A percentile compares a stretch with the other conserved stretches of the same genome.
phyloP scores from a whole-genome alignment of 2,329 filamentous ascomycete genomes.

The Bretziella fagacearum region DNA sequence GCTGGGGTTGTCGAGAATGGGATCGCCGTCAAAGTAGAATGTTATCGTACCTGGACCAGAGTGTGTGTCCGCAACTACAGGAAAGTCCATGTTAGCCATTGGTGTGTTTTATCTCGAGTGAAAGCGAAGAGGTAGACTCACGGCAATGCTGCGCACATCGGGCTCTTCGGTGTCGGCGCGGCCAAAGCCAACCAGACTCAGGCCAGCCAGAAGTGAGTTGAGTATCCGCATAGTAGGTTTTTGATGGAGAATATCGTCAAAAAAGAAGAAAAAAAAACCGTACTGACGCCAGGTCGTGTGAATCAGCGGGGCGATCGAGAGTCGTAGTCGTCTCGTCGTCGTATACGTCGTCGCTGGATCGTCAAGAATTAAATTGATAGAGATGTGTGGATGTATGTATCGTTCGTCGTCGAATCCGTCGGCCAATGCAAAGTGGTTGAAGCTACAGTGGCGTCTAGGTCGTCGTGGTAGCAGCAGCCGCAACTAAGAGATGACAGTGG shows the following conservation, averaged over 20 bases:
- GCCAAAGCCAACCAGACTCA: constrained; percentile 10
- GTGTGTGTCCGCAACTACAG: constrained; percentile 71
- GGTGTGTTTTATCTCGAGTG: neutral
- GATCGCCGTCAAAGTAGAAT: neutral
- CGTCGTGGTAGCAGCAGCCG: constrained; percentile 4
- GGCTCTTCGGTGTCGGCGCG: constrained; percentile 10
- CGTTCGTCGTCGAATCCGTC: neutral
- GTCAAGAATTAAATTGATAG: neutral
- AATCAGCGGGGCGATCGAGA: neutral
- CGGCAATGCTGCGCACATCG: constrained; percentile 16
- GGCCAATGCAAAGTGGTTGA: neutral
- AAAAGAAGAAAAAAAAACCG: neutral
- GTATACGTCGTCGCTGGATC: neutral
- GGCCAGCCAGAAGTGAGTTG: constrained; percentile 14
- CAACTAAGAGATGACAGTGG: neutral
- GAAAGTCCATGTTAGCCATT: constrained; percentile 12
- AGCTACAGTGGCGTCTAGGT: constrained; percentile 8
- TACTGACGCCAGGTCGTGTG: neutral
- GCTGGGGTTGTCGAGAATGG: neutral
- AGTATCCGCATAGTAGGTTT: constrained; percentile 13
- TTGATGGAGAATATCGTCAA: neutral
- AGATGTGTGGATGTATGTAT: neutral
- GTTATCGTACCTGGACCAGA: constrained; percentile 48
- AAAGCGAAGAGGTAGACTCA: constrained; percentile 12
- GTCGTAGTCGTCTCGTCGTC: neutral